Base-by-base conservation (phyloP, 495 filamentous ascomycete species). In the Penicillium coffeae region DNA sequence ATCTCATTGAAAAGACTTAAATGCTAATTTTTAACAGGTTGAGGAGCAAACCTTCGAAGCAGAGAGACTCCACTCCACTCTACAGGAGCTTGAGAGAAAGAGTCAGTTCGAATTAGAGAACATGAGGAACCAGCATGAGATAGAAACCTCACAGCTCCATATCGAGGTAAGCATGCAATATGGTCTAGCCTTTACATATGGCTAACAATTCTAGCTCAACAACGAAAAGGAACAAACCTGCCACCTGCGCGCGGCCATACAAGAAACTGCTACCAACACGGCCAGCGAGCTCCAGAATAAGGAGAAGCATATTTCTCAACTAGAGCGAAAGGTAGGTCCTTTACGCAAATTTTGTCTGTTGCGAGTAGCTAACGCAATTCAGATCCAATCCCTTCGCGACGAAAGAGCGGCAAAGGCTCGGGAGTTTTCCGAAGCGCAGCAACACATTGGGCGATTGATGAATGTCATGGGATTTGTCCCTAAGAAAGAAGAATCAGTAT, bases 361-460 rank as follows among this genome's bases (percentile, higher is more conserved):
- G 1, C 30, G 14, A 35, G n/a, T n/a, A 2, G 15, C n/a, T 45
- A 10, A 21, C 21, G 7, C 3, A n/a, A 25, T 14, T 10, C 32
- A 75, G 72, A 51, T 73, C 22, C 68, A 73, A 52, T 59, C 64
- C 9, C 49, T 75, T 25, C 65, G 65, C 12, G 59, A 70, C 32
- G 68, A 74, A 41, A 57, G 68, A 41, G 60, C 71, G 20, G 60
- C 68, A 15, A 73, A 72, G 48, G 68, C 72, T n/a, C 65, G 66
- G 10, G 73, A 79, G 42, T 73, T 79, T 33, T 68, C 64, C 1
- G 71, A 77, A 43, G 72, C 73, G 13, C 73, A 77, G 47, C 69
- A 77, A 36, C 72, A 77, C 16, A 75, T 74, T 27, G 55, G 71
- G 16, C 66, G 69, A 7, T 54, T 77, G 7, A 75, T 77, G 68